These are phyloP conservation scores for Acacia confusa DNA, from an alignment of 306 rosid species.

Conservation along the genomic window DNA sequence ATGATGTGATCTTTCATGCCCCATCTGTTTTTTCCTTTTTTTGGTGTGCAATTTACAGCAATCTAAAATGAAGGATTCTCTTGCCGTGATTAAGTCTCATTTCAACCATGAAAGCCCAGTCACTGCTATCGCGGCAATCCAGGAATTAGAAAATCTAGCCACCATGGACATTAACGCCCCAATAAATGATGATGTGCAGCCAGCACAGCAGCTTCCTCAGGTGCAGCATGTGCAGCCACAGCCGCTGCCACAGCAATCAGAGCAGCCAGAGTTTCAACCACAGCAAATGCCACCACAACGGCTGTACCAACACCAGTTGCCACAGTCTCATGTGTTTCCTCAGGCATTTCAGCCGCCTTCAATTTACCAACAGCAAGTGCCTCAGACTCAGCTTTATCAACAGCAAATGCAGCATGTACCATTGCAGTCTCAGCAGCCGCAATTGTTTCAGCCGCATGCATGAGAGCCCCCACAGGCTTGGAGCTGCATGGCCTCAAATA, in stretches of 20 bases:
- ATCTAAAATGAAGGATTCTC: conserved; percentile 67
- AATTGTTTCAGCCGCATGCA: conserved; percentile 43
- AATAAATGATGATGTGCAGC: conserved; percentile 44
- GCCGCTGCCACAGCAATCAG: not conserved
- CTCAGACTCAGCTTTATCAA: conserved; percentile 5
- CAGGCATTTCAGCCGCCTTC: conserved; percentile 24
- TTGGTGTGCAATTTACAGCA: conserved; percentile 53
- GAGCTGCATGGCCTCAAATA: conserved; percentile 40
- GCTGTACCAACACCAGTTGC: conserved; percentile 23
- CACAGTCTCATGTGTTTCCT: not conserved
- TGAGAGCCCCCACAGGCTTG: conserved; percentile 30
- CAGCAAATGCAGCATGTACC: conserved; percentile 13
- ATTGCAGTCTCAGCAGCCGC: conserved; percentile 25
- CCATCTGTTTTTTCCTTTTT: not conserved
- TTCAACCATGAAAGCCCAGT: conserved; percentile 59
- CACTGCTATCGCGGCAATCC: conserved; percentile 57
- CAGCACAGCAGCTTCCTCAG: conserved; percentile 21
- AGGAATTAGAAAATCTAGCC: conserved; percentile 68
- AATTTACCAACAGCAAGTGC: conserved; percentile 7
- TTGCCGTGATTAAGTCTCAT: conserved; percentile 60
- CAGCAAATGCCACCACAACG: not conserved
- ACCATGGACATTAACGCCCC: conserved; percentile 64
- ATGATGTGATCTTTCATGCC: conserved; percentile 25
- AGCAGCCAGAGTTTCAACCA: conserved; percentile 7
- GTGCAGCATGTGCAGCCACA: conserved; percentile 6